These are phyloP conservation scores for Fusarium cicatricum DNA, from an alignment of 2,329 filamentous ascomycete genomes.

Conservation along the genomic window DNA sequence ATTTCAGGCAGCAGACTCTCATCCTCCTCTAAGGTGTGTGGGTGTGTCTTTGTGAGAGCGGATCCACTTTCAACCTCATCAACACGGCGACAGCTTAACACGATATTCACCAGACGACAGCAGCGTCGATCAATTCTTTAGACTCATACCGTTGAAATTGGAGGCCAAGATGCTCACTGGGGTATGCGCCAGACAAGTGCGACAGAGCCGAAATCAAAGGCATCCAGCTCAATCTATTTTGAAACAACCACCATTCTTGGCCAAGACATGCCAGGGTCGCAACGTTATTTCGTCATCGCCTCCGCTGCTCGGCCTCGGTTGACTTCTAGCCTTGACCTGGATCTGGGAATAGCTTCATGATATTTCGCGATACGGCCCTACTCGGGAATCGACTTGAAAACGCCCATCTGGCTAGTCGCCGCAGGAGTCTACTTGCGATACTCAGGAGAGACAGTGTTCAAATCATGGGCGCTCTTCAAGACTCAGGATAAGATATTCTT, in stretches of 20 bases:
- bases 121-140: background rate
- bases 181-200: background rate
- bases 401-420: no score
- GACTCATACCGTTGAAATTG: background rate
- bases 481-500: constrained; percentile 1
- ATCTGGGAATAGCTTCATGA: constrained; percentile 13
- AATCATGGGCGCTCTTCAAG: background rate
- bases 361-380: no score
- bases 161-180: background rate
- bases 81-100: background rate
- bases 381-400: background rate
- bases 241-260: constrained; percentile 18
- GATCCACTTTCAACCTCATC: constrained; percentile 19
- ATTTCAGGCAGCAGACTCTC: background rate
- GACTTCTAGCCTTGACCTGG: background rate
- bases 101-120: background rate
- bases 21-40: background rate
- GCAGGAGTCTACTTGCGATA: background rate
- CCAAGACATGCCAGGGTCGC: constrained; percentile 5
- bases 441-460: background rate
- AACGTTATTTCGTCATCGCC: constrained; percentile 1
- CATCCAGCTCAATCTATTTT: constrained; percentile 23
- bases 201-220: constrained; percentile 17
- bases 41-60: background rate
- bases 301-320: constrained; percentile 4